Base-by-base conservation (phyloP, 164 flowering plant species). In the Magnolia sinica region DNA sequence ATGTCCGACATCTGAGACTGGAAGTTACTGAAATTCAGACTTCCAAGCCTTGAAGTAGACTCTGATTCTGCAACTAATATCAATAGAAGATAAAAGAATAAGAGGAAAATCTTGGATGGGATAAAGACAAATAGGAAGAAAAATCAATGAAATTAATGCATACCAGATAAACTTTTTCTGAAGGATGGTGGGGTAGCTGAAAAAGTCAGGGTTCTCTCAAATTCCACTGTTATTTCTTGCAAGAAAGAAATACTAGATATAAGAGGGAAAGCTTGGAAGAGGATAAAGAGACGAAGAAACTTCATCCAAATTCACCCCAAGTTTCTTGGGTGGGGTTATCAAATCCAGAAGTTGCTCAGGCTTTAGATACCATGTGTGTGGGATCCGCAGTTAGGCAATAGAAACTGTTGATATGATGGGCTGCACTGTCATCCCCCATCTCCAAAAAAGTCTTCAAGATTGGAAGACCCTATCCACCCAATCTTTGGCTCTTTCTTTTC, bases 51-150 rank as follows among this genome's bases (percentile, higher is more conserved):
- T 63, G 82, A 77, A 52, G 75, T 79, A 64, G 77, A 64, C 58
- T 68, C 76, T 64, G 66, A 55, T 76, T 81, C 89, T 88, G 85
- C 68, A 79, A 79, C 31, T 68, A 68, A 49, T 16, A 13, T 23
- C 8, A 52, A 3, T 7, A 16, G 73, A 73, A 4, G 10, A 64
- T 18, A 64, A 50, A 58, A 50, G 29, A 8, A 37, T 27, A 14
- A 1, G 20, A 7, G 20, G 65, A 71, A 63, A 22, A 27, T 23
- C 61, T 64, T 1, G 45, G 24, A 64, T 29, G 13, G 7, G n/a
- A 20, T 8, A 13, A 24, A 31, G 14, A 79, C 13, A 70, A 50
- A 27, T 27, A 27, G 29, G 29, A 27, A 27, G 29, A 11, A 63
- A n/a, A 20, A 20, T 22, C 19, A 18, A 64, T 4, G 61, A 27